Conservation (phyloP, 805 yeast species). For the Kodamaea kaohsiungensis region DNA sequence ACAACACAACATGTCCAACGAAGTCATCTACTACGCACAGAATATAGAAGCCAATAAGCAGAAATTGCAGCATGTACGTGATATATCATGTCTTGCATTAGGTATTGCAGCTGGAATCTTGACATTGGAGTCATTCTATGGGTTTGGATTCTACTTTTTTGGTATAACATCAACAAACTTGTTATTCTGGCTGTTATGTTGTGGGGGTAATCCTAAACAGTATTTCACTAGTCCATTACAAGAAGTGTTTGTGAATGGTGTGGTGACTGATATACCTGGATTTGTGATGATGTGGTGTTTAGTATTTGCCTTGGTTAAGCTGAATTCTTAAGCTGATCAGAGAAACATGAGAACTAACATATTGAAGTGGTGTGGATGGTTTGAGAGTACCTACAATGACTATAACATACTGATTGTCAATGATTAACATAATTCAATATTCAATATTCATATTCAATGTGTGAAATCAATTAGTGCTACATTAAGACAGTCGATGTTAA, state of each 20-base stretch:
- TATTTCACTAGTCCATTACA: conserved; percentile 29
- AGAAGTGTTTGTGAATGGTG: conserved; percentile 35
- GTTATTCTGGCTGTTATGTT: conserved; percentile 31
- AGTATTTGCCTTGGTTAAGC: conserved; percentile 42
- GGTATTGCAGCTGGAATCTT: conserved; percentile 44
- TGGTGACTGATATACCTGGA: conserved; percentile 37
- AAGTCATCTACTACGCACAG: conserved; percentile 21
- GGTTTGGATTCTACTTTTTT: conserved; percentile 35
- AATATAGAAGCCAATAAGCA: conserved; percentile 30
- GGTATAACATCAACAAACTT: conserved; percentile 35
- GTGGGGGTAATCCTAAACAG: conserved; percentile 27
- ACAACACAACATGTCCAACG: not conserved
- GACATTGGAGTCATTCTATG: conserved; percentile 37
- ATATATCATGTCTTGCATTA: conserved; percentile 36
- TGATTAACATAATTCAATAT: no score
- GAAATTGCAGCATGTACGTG: conserved; percentile 35
- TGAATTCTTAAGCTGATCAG: conserved; percentile 6
- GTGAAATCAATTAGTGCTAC: no score
- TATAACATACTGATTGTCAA: no score
- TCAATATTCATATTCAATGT: no score
- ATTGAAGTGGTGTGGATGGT: no score
- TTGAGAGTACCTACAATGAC: no score
- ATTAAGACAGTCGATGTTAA: no score
- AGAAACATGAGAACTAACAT: not conserved
- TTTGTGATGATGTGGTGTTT: conserved; percentile 51